These are phyloP conservation scores for Apiospora malaysiana DNA, from an alignment of 2,329 filamentous ascomycete genomes.

Conservation along the genomic window DNA sequence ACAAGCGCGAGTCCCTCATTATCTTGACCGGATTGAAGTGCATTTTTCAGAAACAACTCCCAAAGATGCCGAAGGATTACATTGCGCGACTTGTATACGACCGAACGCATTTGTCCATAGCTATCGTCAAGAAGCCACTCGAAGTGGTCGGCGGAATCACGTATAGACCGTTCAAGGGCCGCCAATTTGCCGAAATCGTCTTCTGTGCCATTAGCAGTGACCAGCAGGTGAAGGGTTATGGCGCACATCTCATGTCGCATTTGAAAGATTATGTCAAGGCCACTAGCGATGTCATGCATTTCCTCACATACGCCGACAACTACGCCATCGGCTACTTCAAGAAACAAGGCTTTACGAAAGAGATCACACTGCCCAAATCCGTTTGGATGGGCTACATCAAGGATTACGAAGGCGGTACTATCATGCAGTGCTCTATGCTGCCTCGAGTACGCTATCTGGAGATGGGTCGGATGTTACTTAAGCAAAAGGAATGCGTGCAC, in stretches of 20 bases:
- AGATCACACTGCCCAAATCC: constrained; percentile 88
- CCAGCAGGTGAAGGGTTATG: constrained; percentile 98
- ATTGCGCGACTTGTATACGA: constrained; percentile 98
- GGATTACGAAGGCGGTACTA: constrained; percentile 97
- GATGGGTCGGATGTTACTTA: constrained; percentile 88
- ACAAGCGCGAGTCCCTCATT: constrained; percentile 83
- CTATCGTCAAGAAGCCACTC: constrained; percentile 94
- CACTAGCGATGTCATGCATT: constrained; percentile 96
- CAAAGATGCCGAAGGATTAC: constrained; percentile 99
- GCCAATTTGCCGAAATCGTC: constrained; percentile 96
- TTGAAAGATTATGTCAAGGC: constrained; percentile 98
- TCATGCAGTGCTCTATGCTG: constrained; percentile 99
- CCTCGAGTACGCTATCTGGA: constrained; percentile 94
- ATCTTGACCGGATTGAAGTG: constrained; percentile 96
- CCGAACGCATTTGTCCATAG: constrained; percentile 92
- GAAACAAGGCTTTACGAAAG: constrained; percentile 98
- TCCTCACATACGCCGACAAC: constrained; percentile 97
- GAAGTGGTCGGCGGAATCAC: constrained; percentile 98
- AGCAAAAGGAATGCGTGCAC: constrained; percentile 94
- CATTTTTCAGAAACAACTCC: constrained; percentile 97
- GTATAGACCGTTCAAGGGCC: constrained; percentile 90
- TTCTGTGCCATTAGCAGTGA: constrained; percentile 98
- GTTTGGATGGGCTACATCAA: constrained; percentile 99
- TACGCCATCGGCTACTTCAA: constrained; percentile 99
- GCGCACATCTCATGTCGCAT: constrained; percentile 96